A percentile compares a stretch with the other conserved stretches of the same genome.
Conservation (phyloP, 2,329 filamentous ascomycete species). For the Pseudonectria buxi region DNA sequence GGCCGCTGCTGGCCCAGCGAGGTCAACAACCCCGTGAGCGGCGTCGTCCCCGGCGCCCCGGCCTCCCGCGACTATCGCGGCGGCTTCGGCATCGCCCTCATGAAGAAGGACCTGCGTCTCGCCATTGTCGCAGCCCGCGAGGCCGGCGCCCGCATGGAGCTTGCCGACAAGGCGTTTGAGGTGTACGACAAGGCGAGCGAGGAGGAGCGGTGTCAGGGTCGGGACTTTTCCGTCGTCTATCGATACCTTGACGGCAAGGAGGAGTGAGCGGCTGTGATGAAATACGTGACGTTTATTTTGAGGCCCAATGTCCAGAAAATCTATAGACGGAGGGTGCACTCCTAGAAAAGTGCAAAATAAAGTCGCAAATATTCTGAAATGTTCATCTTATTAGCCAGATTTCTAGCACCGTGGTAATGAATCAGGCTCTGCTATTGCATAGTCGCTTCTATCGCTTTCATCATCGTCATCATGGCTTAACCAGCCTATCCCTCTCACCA, state of each 20-base stretch:
- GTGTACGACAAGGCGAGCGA: constrained; percentile 63
- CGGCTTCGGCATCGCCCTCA: constrained; percentile 69
- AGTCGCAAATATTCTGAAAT: too few species aligned
- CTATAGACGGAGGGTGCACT: too few species aligned
- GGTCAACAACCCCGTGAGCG: constrained; percentile 88
- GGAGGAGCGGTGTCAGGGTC: constrained; percentile 55
- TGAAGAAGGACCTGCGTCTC: constrained; percentile 73
- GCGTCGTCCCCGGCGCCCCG: constrained; percentile 70
- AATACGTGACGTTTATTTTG: too few species aligned
- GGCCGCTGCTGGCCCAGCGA: constrained; percentile 96
- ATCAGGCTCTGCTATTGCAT: neutral
- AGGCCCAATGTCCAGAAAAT: too few species aligned
- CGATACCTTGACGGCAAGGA: constrained; percentile 57
- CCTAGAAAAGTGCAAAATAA: too few species aligned
- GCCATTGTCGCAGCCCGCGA: constrained; percentile 66
- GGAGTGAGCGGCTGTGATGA: constrained; percentile 8
- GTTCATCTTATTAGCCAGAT: neutral
- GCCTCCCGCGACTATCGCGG: constrained; percentile 69
- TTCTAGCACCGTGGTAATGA: too few species aligned
- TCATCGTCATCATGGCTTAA: constrained; percentile 29
- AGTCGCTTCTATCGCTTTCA: constrained; percentile 8
- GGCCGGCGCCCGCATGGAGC: constrained; percentile 56
- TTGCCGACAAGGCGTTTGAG: constrained; percentile 55
- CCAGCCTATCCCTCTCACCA: constrained; percentile 38
- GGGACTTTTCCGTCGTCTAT: constrained; percentile 79